These are phyloP conservation scores for Populus euphratica DNA, from an alignment of 345 rosid species.

Conservation along the genomic window DNA sequence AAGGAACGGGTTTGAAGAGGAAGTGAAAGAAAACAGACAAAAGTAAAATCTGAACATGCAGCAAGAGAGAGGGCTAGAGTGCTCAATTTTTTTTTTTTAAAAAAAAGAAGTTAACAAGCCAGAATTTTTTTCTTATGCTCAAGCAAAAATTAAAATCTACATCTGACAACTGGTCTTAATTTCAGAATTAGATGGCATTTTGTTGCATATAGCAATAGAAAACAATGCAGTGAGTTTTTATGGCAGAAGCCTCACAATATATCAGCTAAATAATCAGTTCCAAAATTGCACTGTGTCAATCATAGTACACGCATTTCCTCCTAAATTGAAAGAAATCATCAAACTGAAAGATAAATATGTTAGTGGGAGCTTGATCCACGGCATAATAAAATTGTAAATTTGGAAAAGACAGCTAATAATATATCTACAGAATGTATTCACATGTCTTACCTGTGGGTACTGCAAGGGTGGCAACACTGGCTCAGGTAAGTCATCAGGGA, in stretches of 20 bases:
- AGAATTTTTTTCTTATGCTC: neutral
- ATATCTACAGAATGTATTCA: neutral
- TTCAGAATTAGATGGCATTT: neutral
- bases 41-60: neutral
- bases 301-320: neutral
- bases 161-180: neutral
- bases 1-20: neutral
- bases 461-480: constrained; percentile 77
- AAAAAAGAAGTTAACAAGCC: neutral
- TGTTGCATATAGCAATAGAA: neutral
- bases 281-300: neutral
- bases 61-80: neutral
- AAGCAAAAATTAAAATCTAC: neutral
- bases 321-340: neutral
- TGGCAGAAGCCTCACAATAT: neutral
- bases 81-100: neutral
- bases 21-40: neutral
- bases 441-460: constrained; percentile 54
- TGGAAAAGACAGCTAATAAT: neutral
- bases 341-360: neutral
- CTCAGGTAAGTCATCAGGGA: constrained; percentile 65
- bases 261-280: neutral
- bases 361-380: neutral
- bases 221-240: neutral
- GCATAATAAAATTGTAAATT: neutral